phyloP scores from a whole-genome alignment of 306 rosid species.

The Argentina anserina region DNA sequence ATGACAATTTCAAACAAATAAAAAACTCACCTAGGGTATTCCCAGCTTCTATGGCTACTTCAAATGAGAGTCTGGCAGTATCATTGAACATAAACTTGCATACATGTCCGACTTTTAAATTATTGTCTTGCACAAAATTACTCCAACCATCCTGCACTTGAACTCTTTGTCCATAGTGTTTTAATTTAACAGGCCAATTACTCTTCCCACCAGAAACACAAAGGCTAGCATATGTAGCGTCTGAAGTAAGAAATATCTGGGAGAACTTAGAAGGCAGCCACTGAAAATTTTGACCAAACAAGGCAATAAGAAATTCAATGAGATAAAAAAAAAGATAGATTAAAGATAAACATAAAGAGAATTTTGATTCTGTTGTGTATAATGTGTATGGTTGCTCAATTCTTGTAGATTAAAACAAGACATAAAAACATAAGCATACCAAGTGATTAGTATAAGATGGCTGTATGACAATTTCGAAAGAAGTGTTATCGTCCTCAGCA shows the following conservation, averaged over 20 bases:
- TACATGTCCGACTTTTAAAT: slow-evolving; percentile 9
- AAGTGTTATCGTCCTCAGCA: neutral
- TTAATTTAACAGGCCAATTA: neutral
- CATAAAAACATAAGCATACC: neutral
- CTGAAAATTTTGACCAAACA: neutral
- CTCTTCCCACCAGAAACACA: neutral
- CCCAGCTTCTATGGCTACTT: neutral
- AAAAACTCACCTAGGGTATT: neutral
- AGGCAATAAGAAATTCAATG: no score
- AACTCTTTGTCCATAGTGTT: neutral
- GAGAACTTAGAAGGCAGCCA: neutral
- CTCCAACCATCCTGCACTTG: slow-evolving; percentile 2
- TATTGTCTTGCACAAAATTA: slow-evolving; percentile 3
- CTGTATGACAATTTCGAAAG: neutral
- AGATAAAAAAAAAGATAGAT: no score
- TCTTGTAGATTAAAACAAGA: no score
- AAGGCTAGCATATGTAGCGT: neutral
- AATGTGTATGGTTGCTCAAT: neutral
- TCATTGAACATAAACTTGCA: slow-evolving; percentile 2
- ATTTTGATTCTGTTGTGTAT: no score
- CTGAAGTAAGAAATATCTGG: neutral
- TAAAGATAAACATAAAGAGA: no score
- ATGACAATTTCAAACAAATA: neutral
- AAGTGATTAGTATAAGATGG: neutral
- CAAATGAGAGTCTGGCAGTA: neutral